Evolutionary conservation across 2,329 filamentous ascomycete species (phyloP), one percentile per base, ranked within the genome.

Genomic region (Thielaviopsis ethacetica): DNA sequence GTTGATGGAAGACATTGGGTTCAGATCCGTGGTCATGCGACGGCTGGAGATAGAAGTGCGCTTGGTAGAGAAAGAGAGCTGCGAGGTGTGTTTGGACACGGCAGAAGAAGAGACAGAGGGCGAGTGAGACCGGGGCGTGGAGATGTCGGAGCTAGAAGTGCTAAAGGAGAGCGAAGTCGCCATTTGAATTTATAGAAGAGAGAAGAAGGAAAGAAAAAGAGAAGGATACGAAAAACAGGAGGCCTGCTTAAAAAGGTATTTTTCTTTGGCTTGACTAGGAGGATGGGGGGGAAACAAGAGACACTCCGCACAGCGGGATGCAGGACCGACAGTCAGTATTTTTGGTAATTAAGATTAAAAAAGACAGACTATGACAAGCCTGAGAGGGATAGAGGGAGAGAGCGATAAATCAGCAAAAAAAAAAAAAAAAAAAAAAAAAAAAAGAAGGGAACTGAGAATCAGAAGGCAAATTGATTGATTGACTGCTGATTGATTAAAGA

Each of bases 1-100:
- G 68, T 84, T 78, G 67, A 83, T 71, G 58, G 76, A 71, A 63
- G 77, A 76, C 72, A 81, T 74, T 63, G 78, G 78, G 66, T 81
- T 79, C 63, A 76, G 72, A 63, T 74, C 69, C 26, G 51, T 57
- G 57, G 76, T 75, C 63, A 78, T 72, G 61, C 75, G 74, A 64
- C 77, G 73, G 66, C 72, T 71, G 61, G 74, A 78, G 62, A 76
- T 68, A 65, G 75, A 77, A 64, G 75, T 70, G 66, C 73, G 75
- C 30, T 34, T 34, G 30, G 30, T 34, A 34, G 30, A 34, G 30
- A 5, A 34, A 34, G 30, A 34, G 5, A 30, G 13, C 52, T 17
- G 17, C 15, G 52, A 53, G 2, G 52, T 71, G 76, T 75, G 67
- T 71, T 76, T 69, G 76, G 47, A 34, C 47, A 19, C 26, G 24